Evolutionary conservation across 2,329 filamentous ascomycete species (phyloP), one percentile per base, ranked within the genome.

Genomic region (Lecanosticta acicola): DNA sequence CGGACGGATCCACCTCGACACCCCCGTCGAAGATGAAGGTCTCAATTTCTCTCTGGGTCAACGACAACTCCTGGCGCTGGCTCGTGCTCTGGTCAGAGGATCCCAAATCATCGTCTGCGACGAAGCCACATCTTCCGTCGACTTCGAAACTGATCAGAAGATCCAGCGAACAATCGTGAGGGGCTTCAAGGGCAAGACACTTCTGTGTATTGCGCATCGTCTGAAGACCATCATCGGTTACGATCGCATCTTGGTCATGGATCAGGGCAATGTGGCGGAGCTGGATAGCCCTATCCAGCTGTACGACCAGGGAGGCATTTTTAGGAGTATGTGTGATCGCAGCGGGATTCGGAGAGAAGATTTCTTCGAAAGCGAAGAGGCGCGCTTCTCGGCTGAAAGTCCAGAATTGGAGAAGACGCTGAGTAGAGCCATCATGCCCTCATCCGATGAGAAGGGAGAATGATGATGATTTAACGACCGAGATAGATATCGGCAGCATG

Each of bases 231-330:
- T 98, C 53, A 84, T 97, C 51, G 82, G 57, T 4, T 97, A 97
- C 67, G 91, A 98, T 67, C 81, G 91, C 38, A 95, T 98, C 63
- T 91, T 89, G 60, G 93, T 98, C 57, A 94, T 98, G 90, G 91
- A 97, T 59, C 77, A 83, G 36, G 93, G 93, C 0, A 70, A 71
- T 13, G 96, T 98, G 61, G 87, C 86, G 0, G 90, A 97, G 75
- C 73, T 97, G 52, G 93, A 86, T 61, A 77, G 78, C 11, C 93
- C 93, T 2, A 62, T 84, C 34, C 75, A 72, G 35, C 71, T 98
- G 49, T 97, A 85, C 76, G 77, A 83, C 48, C 69, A 74, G 38
- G 81, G 78, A 8, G 85, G 87, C 0, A 89, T 96, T 44, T 97
- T 97, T 67, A 77, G 84, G 55, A 74, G 84, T 29, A 95, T 95